Percentiles rank a stretch among this genome's conserved stretches.
phyloP scores from a whole-genome alignment of 2,329 filamentous ascomycete species.

The Hypoxylon sp. region DNA sequence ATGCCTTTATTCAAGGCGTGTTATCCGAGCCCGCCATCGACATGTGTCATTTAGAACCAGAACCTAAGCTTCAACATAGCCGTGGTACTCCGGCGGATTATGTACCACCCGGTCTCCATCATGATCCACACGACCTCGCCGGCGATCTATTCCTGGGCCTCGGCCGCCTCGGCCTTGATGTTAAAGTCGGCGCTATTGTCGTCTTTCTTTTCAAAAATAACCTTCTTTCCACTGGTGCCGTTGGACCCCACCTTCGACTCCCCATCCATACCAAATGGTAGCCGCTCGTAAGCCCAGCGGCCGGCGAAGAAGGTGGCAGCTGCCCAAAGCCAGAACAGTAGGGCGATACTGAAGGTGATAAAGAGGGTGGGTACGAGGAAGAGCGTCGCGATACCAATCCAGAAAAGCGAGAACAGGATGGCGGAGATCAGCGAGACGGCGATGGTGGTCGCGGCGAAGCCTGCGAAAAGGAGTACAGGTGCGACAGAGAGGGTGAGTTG shows the following conservation, averaged over 20 bases:
- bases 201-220: conserved; percentile 48
- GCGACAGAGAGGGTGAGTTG: conserved; percentile 77
- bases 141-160: conserved; percentile 52
- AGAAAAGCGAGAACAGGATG: conserved; percentile 76
- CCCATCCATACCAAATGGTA: conserved; percentile 42
- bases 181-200: conserved; percentile 28
- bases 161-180: conserved; percentile 48
- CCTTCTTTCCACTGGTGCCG: conserved; percentile 36
- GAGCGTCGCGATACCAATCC: conserved; percentile 75
- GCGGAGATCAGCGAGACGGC: conserved; percentile 74
- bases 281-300: conserved; percentile 61
- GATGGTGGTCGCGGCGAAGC: conserved; percentile 75
- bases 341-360: conserved; percentile 73
- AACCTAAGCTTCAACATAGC: conserved; percentile 33
- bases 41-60: conserved; percentile 24
- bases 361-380: conserved; percentile 79
- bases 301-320: conserved; percentile 70
- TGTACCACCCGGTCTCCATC: conserved; percentile 44
- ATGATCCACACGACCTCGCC: conserved; percentile 47
- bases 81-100: conserved; percentile 37
- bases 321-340: conserved; percentile 78
- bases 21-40: background rate
- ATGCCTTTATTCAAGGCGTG: background rate
- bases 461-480: conserved; percentile 77
- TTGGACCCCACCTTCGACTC: conserved; percentile 32